Conservation (phyloP, 371 early-diverging fungal genomes). For the Mortierella sp. region DNA sequence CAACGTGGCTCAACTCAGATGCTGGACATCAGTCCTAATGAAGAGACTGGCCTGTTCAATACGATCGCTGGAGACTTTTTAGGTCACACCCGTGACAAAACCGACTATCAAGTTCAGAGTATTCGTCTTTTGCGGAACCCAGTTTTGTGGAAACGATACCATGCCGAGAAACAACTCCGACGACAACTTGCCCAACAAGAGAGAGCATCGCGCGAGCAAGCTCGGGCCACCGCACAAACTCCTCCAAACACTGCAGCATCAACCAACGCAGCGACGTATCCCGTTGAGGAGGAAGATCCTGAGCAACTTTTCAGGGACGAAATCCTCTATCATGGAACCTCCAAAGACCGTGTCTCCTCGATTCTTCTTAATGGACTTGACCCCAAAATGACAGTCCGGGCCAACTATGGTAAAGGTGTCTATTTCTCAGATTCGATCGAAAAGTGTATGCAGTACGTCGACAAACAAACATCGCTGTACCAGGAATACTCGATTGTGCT, state of each 20-base stretch:
- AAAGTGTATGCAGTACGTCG: constrained; percentile 53
- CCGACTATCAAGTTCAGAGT: constrained; percentile 33
- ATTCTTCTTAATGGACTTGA: constrained; percentile 48
- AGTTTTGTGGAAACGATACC: constrained; percentile 39
- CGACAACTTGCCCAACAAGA: constrained; percentile 22
- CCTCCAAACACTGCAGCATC: neutral
- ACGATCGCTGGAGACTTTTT: constrained; percentile 27
- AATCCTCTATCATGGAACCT: constrained; percentile 48
- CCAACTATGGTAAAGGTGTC: constrained; percentile 44
- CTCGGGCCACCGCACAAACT: neutral
- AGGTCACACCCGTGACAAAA: constrained; percentile 20
- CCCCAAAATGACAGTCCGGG: constrained; percentile 40
- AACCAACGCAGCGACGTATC: neutral
- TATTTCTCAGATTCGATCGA: constrained; percentile 54
- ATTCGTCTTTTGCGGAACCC: constrained; percentile 39
- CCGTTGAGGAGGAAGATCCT: constrained; percentile 28
- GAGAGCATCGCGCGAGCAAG: neutral
- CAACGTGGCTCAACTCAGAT: constrained; percentile 8
- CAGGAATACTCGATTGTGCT: constrained; percentile 47
- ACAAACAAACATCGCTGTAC: constrained; percentile 25
- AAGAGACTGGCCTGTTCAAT: constrained; percentile 14
- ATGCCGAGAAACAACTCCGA: constrained; percentile 40
- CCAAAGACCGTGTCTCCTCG: constrained; percentile 14
- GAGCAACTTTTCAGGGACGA: constrained; percentile 37
- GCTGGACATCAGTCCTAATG: constrained; percentile 25